These are phyloP conservation scores for Kluyveromyces siamensis DNA, from an alignment of 805 yeast species.

Conservation along the genomic window DNA sequence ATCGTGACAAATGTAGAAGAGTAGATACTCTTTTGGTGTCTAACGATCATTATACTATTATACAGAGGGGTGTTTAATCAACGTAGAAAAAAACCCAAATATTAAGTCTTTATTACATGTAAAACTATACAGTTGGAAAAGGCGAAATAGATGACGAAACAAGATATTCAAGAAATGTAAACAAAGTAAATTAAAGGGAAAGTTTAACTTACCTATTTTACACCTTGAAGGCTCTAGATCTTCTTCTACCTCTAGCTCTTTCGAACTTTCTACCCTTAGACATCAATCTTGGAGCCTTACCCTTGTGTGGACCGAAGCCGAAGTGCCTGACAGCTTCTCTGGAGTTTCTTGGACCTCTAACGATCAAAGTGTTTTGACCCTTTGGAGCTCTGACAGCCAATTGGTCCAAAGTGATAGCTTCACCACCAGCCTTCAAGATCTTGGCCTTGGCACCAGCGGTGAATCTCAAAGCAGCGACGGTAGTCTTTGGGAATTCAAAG, in stretches of 20 bases:
- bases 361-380: constrained; percentile 95
- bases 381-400: constrained; percentile 98
- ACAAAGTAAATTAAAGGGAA: not conserved
- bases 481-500: constrained; percentile 88
- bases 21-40: not conserved
- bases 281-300: constrained; percentile 96
- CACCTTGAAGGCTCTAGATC: constrained; percentile 99
- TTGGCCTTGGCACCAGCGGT: constrained; percentile 98
- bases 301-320: constrained; percentile 99
- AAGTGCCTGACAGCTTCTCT: constrained; percentile 99
- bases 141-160: not conserved
- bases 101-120: not conserved
- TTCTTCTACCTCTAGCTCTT: constrained; percentile 99
- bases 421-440: constrained; percentile 98
- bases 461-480: constrained; percentile 99
- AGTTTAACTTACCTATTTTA: constrained; percentile 36
- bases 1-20: not conserved
- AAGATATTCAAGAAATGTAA: not conserved
- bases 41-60: not conserved
- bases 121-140: not conserved
- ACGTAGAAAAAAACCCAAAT: not conserved
- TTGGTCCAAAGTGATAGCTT: constrained; percentile 98
- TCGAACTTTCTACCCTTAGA: constrained; percentile 99
- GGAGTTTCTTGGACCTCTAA: constrained; percentile 98
- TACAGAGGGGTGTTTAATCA: not conserved